Evolutionary conservation across 805 yeast species (phyloP).

Genomic region (Cyberlindnera japonica): DNA sequence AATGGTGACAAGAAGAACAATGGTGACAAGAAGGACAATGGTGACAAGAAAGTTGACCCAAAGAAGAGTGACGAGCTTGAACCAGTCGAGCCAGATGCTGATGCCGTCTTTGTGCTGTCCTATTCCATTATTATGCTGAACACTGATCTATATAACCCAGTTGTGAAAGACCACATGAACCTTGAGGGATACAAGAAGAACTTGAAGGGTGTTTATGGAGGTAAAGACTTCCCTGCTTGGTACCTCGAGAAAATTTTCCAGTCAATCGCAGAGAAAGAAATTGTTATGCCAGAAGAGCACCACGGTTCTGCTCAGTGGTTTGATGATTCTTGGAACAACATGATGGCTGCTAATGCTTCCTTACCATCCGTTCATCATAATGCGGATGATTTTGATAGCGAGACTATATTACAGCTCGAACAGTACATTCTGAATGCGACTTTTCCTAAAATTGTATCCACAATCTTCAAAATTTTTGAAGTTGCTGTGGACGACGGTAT

Average conservation of each 20-base stretch:
- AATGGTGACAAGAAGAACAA: neutral
- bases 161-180: constrained; percentile 88
- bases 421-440: constrained; percentile 61
- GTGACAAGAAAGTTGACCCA: constrained; percentile 22
- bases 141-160: constrained; percentile 91
- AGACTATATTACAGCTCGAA: constrained; percentile 56
- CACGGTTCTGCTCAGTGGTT: constrained; percentile 91
- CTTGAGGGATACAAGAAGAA: constrained; percentile 77
- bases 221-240: constrained; percentile 79
- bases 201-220: constrained; percentile 73
- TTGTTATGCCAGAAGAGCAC: constrained; percentile 97
- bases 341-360: constrained; percentile 43
- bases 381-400: constrained; percentile 20
- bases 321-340: constrained; percentile 79
- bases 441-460: constrained; percentile 62
- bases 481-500: constrained; percentile 90
- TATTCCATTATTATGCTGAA: constrained; percentile 92
- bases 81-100: constrained; percentile 70
- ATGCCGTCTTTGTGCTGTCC: constrained; percentile 83
- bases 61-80: constrained; percentile 26
- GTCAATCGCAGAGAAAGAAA: constrained; percentile 81
- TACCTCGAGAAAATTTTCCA: constrained; percentile 76
- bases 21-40: constrained; percentile 11
- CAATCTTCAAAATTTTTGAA: constrained; percentile 74
- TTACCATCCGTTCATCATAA: constrained; percentile 27